Base-by-base conservation (phyloP, 441 rosid species). In the Arabidopsis lyrata region DNA sequence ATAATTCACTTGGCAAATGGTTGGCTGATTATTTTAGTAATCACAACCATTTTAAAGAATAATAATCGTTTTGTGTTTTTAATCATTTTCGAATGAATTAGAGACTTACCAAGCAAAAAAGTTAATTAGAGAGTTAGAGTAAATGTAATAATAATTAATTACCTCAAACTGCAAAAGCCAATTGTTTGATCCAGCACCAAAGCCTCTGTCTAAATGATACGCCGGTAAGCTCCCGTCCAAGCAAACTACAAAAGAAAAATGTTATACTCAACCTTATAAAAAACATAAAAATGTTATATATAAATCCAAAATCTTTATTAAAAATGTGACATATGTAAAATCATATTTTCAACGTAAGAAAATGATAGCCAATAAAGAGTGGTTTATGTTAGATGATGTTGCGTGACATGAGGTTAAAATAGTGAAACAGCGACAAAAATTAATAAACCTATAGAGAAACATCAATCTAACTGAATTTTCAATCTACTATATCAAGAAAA, bases 101-200 rank as follows among this genome's bases (percentile, higher is more conserved):
- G 5, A 27, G 15, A 12, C 2, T 47, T 22, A 56, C 4, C 11
- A 36, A 8, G 11, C 14, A 38, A 38, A 9, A 39, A 39, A 11
- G 44, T 11, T 12, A 2, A 39, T 11, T 12, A 48, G 29, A 31
- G 16, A 22, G 4, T 35, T 13, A 49, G 1, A 42, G 36, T 70
- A 70, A 63, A 54, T 66, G 35, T 63, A 72, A 49, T 63, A 72
- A 49, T 55, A 50, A 53, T n/a, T 6, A 65, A 22, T 74, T 83
- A 92, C 99, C 97, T 94, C 99, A 70, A 92, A 90, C 75, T 89
- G 95, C 72, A 94, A 70, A 71, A 94, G 83, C 99, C 97, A 94
- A 81, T 90, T 92, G 82, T 77, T 39, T 55, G 79, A 77, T 68
- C 99, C 97, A 63, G 87, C 82, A 7, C 99, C 99, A 76, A 81